These are phyloP conservation scores for Gardenia jasminoides DNA, from an alignment of 257 asterid genomes.

Conservation along the genomic window DNA sequence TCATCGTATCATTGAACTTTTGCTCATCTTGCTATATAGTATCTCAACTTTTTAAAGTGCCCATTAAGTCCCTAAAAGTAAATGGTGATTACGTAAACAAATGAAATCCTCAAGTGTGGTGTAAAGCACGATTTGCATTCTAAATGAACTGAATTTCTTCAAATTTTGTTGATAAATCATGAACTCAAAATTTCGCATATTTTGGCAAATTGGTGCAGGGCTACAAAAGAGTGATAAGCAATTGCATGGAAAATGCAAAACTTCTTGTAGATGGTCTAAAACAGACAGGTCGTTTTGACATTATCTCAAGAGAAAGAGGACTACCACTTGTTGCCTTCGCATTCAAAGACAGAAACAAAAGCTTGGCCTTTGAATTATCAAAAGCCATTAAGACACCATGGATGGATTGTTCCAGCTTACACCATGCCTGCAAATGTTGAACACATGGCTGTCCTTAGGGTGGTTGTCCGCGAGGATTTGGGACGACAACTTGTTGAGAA, in stretches of 20 bases:
- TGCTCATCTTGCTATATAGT: too few relatives aligned
- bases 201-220: conserved; percentile 1
- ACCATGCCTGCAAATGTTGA: conserved; percentile 16
- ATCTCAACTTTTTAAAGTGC: too few relatives aligned
- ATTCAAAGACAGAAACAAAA: conserved; percentile 13
- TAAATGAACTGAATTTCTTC: too few relatives aligned
- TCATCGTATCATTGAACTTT: too few relatives aligned
- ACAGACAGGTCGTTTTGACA: conserved; percentile 13
- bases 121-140: too few relatives aligned
- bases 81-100: too few relatives aligned
- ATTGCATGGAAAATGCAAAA: conserved; percentile 13
- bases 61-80: too few relatives aligned
- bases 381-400: conserved; percentile 1
- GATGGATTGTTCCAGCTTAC: conserved; percentile 19
- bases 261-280: neutral
- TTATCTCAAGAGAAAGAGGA: conserved; percentile 12
- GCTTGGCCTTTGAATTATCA: conserved; percentile 10
- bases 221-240: conserved; percentile 2
- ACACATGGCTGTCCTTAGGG: conserved; percentile 10
- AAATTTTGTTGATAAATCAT: too few relatives aligned
- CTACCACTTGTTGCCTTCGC: conserved; percentile 15
- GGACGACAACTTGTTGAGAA: conserved; percentile 5
- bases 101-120: too few relatives aligned
- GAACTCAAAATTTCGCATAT: too few relatives aligned
- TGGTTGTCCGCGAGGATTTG: conserved; percentile 14